Evolutionary conservation across 192 early-diverging fungal genomes (phyloP).

Genomic region (Coemansia sp.): DNA sequence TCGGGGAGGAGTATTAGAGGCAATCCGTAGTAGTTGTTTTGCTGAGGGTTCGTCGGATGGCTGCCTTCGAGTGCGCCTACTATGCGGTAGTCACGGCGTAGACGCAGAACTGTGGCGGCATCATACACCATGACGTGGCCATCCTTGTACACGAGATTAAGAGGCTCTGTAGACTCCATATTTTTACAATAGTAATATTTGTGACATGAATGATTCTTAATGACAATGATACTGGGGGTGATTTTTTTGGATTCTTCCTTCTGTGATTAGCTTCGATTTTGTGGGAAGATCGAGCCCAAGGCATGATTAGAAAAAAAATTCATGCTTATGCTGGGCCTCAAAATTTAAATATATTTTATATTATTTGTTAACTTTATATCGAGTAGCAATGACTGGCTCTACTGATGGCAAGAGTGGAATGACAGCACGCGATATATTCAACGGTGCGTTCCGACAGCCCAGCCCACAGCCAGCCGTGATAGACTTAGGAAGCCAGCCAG

Average conservation of each 20-base stretch:
- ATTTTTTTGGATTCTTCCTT: not conserved
- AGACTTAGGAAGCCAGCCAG: slow-evolving; percentile 12
- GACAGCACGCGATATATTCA: slow-evolving; percentile 16
- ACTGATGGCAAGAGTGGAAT: not conserved
- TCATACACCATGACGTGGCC: slow-evolving; percentile 29
- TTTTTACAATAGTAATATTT: not conserved
- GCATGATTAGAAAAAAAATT: not conserved
- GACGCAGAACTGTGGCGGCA: slow-evolving; percentile 32
- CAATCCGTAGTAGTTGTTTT: slow-evolving; percentile 76
- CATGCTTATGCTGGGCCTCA: not conserved
- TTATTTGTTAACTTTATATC: not conserved
- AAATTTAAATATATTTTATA: not conserved
- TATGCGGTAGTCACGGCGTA: slow-evolving; percentile 63
- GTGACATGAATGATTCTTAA: not conserved
- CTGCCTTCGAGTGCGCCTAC: slow-evolving; percentile 72
- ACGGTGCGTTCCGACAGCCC: slow-evolving; percentile 1
- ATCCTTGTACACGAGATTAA: slow-evolving; percentile 4
- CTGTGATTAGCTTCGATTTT: slow-evolving; percentile 1
- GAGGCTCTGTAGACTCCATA: slow-evolving; percentile 1
- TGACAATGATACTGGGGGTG: not conserved
- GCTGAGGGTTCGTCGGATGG: slow-evolving; percentile 68
- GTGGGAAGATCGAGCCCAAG: not conserved
- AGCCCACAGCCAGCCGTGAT: not conserved
- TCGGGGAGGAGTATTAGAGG: slow-evolving; percentile 76
- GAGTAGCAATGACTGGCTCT: not conserved